A percentile compares a stretch with the other conserved stretches of the same genome.
Evolutionary conservation across 2,329 filamentous ascomycete genomes (phyloP).

Genomic region (Verticillium albo-atrum): DNA sequence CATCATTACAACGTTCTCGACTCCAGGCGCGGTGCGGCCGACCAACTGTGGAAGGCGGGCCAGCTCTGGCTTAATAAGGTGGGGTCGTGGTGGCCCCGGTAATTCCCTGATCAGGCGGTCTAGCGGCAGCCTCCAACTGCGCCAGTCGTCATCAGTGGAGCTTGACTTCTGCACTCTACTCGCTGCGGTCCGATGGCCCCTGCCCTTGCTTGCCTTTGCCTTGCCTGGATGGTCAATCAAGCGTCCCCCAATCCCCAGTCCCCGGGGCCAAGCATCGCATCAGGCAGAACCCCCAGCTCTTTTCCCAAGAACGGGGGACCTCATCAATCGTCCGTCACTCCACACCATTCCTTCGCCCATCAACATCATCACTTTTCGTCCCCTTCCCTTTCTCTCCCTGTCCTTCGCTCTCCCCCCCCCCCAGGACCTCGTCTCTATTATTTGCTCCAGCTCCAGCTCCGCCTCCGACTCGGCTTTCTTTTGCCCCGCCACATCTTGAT

Average conservation of each 20-base stretch:
- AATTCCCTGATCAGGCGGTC: not conserved
- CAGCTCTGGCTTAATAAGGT: not conserved
- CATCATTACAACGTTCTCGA: not conserved
- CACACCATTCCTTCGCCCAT: not conserved
- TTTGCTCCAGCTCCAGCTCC: not conserved
- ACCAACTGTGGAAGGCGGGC: not conserved
- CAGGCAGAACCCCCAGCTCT: not conserved
- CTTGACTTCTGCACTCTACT: not conserved
- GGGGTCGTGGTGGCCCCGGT: not conserved
- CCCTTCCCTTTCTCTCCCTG: not conserved
- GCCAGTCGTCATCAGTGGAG: not conserved
- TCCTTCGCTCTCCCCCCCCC: not conserved
- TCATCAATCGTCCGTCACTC: not conserved
- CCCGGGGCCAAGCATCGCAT: not conserved
- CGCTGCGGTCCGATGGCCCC: not conserved
- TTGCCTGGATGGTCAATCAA: not conserved
- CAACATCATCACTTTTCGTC: not conserved
- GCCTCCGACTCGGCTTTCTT: not conserved
- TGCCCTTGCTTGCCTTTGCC: not conserved
- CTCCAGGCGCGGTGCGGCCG: not conserved
- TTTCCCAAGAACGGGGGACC: not conserved
- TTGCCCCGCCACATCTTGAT: not conserved
- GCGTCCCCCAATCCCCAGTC: not conserved
- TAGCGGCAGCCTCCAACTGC: not conserved
- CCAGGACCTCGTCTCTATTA: not conserved